Base-by-base conservation (phyloP, 371 early-diverging fungal species). In the Syncephalastrum contaminatum region DNA sequence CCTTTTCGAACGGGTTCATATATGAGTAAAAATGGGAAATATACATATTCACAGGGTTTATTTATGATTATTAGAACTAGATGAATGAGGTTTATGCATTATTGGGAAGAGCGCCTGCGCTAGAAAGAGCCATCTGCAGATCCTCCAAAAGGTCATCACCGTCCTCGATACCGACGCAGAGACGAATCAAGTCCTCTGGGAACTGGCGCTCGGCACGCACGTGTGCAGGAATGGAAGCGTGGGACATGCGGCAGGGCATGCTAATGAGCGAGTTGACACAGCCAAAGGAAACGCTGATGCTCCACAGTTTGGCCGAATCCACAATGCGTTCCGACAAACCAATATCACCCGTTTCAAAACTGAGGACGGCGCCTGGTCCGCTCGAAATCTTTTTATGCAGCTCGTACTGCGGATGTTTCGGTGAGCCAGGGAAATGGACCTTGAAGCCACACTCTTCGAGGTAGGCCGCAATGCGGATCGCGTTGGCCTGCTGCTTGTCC, bases 81-180 rank as follows among this genome's bases (percentile, higher is more conserved):
- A 30, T 30, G 36, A 30, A 30, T 30, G 36, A 30, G 36, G 36
- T 30, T 30, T 30, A 30, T 30, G 36, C 36, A 30, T 21, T 46
- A 18, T 42, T 45, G n/a, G 59, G 59, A n/a, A 85, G 59, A 21
- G 81, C 87, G n/a, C 90, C 93, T 18, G 97, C 92, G 27, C 66
- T 64, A 14, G 63, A 58, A 61, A 98, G 73, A 14, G 97, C 95
- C 47, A 67, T 66, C 43, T 87, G 81, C 48, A 98, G 75, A 66
- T 97, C 99, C 59, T 89, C 89, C 42, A 96, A 70, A 21, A 98
- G 75, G 73, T 98, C 99, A 15, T 94, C 88, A 1, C 72, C 82
- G 67, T 98, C 93, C 72, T 98, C 99, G 64, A 98, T 96, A 27
- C 99, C 99, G n/a, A 97, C 92, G 59, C 96, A 96, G 16, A 98